A percentile compares a stretch with the other conserved stretches of the same genome.
Conservation (phyloP, 2,329 filamentous ascomycete genomes). For the Rhynchosporium graminicola region DNA sequence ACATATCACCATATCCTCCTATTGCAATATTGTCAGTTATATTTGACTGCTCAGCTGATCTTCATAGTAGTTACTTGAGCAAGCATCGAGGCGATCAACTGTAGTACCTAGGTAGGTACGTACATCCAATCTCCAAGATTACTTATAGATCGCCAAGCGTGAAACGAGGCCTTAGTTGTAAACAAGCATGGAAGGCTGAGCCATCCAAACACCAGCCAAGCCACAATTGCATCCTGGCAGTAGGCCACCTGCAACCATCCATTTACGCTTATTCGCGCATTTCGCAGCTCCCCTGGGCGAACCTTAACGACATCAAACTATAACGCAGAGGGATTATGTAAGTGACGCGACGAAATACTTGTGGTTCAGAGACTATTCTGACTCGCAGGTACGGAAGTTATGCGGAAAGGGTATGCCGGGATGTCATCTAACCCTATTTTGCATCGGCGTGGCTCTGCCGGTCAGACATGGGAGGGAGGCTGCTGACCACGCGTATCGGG, state of each 20-base stretch:
- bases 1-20: too few relatives aligned
- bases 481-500: constrained; percentile 24
- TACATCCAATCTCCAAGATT: constrained; percentile 6
- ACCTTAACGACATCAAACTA: background rate
- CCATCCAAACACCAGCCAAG: constrained; percentile 14
- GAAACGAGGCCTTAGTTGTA: constrained; percentile 7
- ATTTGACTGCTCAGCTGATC: too few relatives aligned
- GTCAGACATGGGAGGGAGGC: constrained; percentile 16
- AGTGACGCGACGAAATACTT: background rate
- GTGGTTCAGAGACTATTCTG: background rate
- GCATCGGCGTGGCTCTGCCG: constrained; percentile 18
- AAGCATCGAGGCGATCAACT: background rate
- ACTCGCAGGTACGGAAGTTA: constrained; percentile 4
- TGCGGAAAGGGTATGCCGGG: constrained; percentile 9
- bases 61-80: background rate
- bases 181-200: constrained; percentile 21
- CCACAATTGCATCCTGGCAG: constrained; percentile 1
- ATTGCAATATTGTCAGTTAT: too few relatives aligned
- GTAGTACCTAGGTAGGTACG: too few relatives aligned
- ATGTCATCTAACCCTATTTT: constrained; percentile 13
- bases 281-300: background rate
- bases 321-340: constrained; percentile 6
- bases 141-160: constrained; percentile 27
- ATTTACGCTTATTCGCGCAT: background rate
- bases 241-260: background rate